Conservation (phyloP, 164 flowering plant species). For the Tetrastigma voinierianum region DNA sequence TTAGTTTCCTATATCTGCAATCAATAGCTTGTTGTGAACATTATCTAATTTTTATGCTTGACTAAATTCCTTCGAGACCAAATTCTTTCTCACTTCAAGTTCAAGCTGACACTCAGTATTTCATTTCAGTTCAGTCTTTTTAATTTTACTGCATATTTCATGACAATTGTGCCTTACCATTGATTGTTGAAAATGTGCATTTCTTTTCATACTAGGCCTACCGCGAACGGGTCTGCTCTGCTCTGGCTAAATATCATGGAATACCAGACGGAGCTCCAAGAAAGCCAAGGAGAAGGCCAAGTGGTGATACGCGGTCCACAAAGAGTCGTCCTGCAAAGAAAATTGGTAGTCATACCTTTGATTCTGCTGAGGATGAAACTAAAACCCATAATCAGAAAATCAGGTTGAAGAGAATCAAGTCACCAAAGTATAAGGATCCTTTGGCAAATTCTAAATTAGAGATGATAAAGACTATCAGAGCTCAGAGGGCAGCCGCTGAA, state of each 20-base stretch:
- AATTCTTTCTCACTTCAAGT: background rate
- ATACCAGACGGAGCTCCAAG: constrained; percentile 42
- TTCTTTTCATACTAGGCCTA: constrained; percentile 44
- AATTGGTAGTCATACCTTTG: constrained; percentile 15
- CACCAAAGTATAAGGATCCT: constrained; percentile 75
- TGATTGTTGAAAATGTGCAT: background rate
- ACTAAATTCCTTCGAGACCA: background rate
- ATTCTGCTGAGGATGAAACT: constrained; percentile 11
- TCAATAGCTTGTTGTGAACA: too few relatives aligned
- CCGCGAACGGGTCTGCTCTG: constrained; percentile 68
- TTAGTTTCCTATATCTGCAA: too few relatives aligned
- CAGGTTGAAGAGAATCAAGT: constrained; percentile 29
- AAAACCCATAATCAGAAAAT: constrained; percentile 19
- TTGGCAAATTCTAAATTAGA: constrained; percentile 68
- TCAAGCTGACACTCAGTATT: background rate
- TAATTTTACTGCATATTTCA: background rate
- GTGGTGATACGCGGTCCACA: constrained; percentile 20
- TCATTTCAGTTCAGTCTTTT: background rate
- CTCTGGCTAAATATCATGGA: constrained; percentile 65
- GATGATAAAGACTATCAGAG: constrained; percentile 87
- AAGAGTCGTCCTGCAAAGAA: constrained; percentile 23
- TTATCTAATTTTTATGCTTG: background rate
- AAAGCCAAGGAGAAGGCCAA: constrained; percentile 55
- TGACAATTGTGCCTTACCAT: background rate
- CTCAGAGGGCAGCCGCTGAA: constrained; percentile 61